phyloP scores from a whole-genome alignment of 257 asterid genomes.

The Solanum verrucosum region DNA sequence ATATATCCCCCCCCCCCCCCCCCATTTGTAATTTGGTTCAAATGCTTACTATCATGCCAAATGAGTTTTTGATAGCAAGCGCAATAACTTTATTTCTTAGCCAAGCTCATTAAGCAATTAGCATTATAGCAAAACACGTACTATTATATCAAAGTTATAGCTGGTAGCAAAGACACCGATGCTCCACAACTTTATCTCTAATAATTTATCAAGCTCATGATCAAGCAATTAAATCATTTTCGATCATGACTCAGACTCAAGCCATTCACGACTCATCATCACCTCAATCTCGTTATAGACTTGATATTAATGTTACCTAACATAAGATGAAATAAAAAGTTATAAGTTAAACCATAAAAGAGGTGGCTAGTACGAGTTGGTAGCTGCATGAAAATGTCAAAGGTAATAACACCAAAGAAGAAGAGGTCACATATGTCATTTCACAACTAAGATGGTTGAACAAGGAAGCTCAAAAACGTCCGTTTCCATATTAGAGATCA shows the following conservation, averaged over 20 bases:
- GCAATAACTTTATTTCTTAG: neutral
- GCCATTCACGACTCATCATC: no score
- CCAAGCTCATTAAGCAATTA: neutral
- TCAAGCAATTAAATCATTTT: neutral
- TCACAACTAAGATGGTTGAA: neutral
- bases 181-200: neutral
- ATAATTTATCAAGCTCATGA: neutral
- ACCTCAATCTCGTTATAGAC: neutral
- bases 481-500: neutral
- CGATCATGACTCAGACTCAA: rapidly evolving
- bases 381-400: neutral
- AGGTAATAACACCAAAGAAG: neutral
- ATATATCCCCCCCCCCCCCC: no score
- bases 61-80: neutral
- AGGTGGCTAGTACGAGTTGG: neutral
- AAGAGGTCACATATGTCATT: neutral
- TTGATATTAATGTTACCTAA: neutral
- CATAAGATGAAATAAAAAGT: neutral
- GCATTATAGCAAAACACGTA: neutral
- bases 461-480: neutral
- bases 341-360: neutral
- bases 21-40: neutral
- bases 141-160: neutral
- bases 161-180: neutral
- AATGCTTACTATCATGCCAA: neutral